Base-by-base conservation (phyloP, 768 basidiomycete genomes). In the Auricularia sp. region DNA sequence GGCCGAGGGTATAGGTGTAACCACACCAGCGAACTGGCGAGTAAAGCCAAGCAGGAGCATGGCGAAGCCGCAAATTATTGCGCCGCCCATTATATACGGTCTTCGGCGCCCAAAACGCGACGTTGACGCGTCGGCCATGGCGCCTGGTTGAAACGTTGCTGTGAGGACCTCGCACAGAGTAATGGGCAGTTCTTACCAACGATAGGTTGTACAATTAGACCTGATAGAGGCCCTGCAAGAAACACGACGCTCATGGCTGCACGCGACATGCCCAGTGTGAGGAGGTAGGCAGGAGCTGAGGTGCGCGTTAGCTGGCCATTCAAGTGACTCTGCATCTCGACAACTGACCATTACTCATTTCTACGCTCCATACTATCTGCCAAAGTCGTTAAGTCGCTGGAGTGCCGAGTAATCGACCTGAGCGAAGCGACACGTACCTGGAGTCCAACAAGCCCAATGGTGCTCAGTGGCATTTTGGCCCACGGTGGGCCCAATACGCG, bases 191-290 rank as follows among this genome's bases (percentile, higher is more conserved):
- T 66, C 72, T 47, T 67, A 84, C 92, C 91, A 69, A 96, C 92
- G 54, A 95, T 73, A 1, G 94, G 96, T 71, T 98, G 95, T 68
- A 96, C 89, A 58, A 98, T 79, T 24, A 98, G 82, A 2, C 94
- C 95, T 0, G 90, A 92, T 6, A 95, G 77, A 1, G 93, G 95
- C 0, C 94, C 95, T 2, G 95, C 95, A 56, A 96, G 81, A 73
- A 98, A 94, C 11, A 97, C 95, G 24, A 92, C 80, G 0, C 94
- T 88, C 85, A 97, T 92, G 66, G 82, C 80, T 2, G 90, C 88
- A 75, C 93, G 96, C 2, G 88, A 85, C 13, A 97, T 77, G 14
- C 95, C 95, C 0, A 97, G 84, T 0, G 92, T 92, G 63, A 94
- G 80, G 1, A 98, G 82, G 75, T 96, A 98, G 0, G 94, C 95